These are phyloP conservation scores for Chlorophyllum brunneum DNA, from an alignment of 768 basidiomycete species.

Conservation along the genomic window DNA sequence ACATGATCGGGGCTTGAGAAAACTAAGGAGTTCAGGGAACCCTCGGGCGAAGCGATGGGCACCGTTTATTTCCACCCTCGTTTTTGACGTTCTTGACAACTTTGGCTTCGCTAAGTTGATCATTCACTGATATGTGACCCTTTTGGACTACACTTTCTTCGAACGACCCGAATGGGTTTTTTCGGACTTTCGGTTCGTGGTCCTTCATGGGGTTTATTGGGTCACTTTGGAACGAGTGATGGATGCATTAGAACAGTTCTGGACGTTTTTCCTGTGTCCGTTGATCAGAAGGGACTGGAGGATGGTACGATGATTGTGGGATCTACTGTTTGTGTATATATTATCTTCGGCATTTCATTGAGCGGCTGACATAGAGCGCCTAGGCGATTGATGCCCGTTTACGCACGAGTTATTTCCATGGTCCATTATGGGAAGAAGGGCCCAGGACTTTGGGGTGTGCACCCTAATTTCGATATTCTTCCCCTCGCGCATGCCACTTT, in stretches of 20 bases:
- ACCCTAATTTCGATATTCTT: background rate
- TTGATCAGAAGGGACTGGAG: no score
- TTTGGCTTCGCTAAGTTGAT: background rate
- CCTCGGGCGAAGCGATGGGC: background rate
- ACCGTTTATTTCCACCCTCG: conserved; percentile 8
- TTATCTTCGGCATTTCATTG: no score
- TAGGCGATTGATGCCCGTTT: background rate
- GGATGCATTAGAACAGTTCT: no score
- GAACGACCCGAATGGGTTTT: background rate
- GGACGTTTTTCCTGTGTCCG: no score
- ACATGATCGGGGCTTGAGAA: background rate
- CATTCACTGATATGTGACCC: background rate
- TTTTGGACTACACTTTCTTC: background rate
- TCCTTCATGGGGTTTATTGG: no score
- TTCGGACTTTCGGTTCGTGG: background rate
- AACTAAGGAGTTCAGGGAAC: background rate
- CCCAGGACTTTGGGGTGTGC: background rate
- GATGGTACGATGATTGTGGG: no score
- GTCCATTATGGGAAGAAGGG: background rate
- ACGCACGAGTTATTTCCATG: background rate
- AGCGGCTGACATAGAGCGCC: background rate
- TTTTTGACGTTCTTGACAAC: background rate
- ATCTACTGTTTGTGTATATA: no score
- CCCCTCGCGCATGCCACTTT: no score
- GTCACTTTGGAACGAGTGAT: no score